Percentiles rank a stretch among this genome's conserved stretches.
Conservation (phyloP, 257 asterid genomes). For the Plantago elongata region DNA sequence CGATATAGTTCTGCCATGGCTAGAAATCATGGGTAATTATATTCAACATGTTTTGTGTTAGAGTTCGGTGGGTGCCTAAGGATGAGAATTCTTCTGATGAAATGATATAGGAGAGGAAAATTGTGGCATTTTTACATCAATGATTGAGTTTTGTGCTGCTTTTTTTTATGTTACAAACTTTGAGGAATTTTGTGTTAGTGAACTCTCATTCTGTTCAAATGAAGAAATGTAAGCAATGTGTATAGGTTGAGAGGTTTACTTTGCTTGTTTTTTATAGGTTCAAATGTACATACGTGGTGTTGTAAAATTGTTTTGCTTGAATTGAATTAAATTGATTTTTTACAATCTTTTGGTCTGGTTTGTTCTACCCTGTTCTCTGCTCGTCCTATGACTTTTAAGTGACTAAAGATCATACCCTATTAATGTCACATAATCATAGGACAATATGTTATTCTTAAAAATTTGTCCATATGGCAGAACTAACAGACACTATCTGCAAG, state of each 20-base stretch:
- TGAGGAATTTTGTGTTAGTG: too few species aligned
- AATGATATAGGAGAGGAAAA: background rate
- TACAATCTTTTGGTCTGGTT: background rate
- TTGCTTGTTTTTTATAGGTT: conserved; percentile 1
- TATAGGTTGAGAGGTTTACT: background rate
- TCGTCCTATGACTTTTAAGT: background rate
- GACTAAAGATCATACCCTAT: too few species aligned
- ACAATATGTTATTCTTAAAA: too few species aligned
- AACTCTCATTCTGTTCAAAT: conserved; percentile 31
- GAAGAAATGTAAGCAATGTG: conserved; percentile 41
- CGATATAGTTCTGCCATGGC: too few species aligned
- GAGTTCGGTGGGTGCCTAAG: conserved; percentile 67
- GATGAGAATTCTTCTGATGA: background rate
- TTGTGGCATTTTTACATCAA: background rate
- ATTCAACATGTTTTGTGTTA: too few species aligned
- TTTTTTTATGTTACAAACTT: too few species aligned
- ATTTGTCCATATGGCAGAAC: too few species aligned
- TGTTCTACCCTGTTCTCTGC: conserved; percentile 6
- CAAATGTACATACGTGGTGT: background rate
- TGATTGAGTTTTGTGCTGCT: conserved; percentile 5
- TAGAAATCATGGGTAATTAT: too few species aligned
- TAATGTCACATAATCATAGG: too few species aligned
- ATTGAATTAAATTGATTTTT: background rate
- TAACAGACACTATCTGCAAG: too few species aligned
- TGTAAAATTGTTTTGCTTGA: background rate